These are phyloP conservation scores for Handroanthus guayacan DNA, from an alignment of 257 asterid genomes.

Conservation along the genomic window DNA sequence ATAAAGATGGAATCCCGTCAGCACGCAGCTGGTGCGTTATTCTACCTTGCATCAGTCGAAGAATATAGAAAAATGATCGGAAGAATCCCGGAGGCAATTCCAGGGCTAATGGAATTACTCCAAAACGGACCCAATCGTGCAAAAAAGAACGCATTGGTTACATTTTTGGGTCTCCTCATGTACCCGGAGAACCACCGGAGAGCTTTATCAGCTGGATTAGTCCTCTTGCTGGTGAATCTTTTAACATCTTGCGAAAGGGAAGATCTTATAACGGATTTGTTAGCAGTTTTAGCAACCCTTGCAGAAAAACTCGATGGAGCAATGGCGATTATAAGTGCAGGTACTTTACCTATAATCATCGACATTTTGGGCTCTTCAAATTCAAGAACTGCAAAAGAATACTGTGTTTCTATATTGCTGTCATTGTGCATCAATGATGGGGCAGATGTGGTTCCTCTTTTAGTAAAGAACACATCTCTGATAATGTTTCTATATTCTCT, in stretches of 20 bases:
- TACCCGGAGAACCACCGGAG: constrained; percentile 66
- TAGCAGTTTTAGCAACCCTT: constrained; percentile 67
- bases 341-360: constrained; percentile 49
- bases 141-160: constrained; percentile 64
- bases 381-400: constrained; percentile 57
- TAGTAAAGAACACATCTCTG: constrained; percentile 67
- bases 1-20: constrained; percentile 62
- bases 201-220: constrained; percentile 61
- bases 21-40: constrained; percentile 77
- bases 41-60: constrained; percentile 77
- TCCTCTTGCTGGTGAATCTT: constrained; percentile 52
- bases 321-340: constrained; percentile 56
- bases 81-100: constrained; percentile 49
- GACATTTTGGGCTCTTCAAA: constrained; percentile 52
- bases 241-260: constrained; percentile 51
- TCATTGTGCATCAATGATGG: constrained; percentile 65
- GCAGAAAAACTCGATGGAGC: constrained; percentile 72
- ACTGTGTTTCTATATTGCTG: constrained; percentile 64
- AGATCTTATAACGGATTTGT: constrained; percentile 59
- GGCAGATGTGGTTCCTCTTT: constrained; percentile 70
- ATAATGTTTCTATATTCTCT: constrained; percentile 66
- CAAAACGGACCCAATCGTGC: constrained; percentile 53
- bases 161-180: constrained; percentile 63
- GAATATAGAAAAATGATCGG: constrained; percentile 65
- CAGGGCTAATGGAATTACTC: constrained; percentile 58